Evolutionary conservation across 306 rosid genomes (phyloP).

Genomic region (Pterocarpus macrocarpus): DNA sequence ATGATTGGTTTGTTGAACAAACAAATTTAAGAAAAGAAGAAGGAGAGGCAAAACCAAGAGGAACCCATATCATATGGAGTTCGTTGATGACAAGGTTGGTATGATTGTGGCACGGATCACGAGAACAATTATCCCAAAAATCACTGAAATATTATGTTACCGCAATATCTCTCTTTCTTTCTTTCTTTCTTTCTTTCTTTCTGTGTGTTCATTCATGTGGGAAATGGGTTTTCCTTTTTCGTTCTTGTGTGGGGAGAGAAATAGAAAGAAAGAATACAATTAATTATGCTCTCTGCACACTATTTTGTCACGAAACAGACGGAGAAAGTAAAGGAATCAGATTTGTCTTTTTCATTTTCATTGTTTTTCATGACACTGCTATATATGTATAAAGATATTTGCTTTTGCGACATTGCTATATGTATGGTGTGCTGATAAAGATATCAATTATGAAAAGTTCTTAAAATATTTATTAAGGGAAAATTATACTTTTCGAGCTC

Average conservation of each 20-base stretch:
- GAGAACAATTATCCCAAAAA: slow-evolving; percentile 23
- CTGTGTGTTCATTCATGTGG: background rate
- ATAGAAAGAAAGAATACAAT: background rate
- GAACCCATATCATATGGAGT: slow-evolving; percentile 16
- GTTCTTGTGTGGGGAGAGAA: slow-evolving; percentile 11
- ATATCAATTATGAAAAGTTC: too few species aligned
- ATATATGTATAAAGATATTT: background rate
- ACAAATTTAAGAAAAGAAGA: slow-evolving; percentile 17
- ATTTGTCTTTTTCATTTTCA: background rate
- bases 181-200: background rate
- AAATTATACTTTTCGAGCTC: too few species aligned
- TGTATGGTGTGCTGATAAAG: background rate
- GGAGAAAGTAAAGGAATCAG: slow-evolving; percentile 47
- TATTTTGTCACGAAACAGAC: slow-evolving; percentile 52
- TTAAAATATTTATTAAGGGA: too few species aligned
- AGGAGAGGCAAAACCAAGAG: background rate
- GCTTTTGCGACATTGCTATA: background rate
- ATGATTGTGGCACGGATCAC: slow-evolving; percentile 56
- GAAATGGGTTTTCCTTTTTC: background rate
- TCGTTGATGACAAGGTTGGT: background rate
- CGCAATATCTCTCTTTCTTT: background rate
- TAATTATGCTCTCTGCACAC: slow-evolving; percentile 23
- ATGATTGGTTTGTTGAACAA: background rate
- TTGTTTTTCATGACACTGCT: background rate
- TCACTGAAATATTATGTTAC: background rate